These are phyloP conservation scores for Flaveria trinervia DNA, from an alignment of 129 eudicot genomes.

Conservation along the genomic window DNA sequence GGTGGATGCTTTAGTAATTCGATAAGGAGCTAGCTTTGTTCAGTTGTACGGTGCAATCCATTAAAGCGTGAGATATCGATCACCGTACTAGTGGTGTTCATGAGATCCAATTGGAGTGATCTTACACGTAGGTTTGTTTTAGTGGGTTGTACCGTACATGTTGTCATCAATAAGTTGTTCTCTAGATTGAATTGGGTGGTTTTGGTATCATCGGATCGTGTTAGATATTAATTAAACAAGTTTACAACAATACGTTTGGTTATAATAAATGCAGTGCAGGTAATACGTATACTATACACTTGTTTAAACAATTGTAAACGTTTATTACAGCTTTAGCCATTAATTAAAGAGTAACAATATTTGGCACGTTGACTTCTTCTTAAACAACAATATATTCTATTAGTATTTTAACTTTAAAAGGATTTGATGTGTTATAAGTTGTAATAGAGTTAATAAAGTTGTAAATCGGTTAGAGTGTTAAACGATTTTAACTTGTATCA, in stretches of 20 bases:
- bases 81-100: not conserved
- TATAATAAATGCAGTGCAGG: not conserved
- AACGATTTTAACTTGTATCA: no score
- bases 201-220: no score
- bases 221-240: not conserved
- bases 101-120: no score
- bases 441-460: not conserved
- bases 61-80: not conserved
- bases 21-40: not conserved
- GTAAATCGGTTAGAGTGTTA: not conserved
- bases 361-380: no score
- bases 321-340: no score
- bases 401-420: no score
- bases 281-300: no score
- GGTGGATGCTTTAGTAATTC: not conserved
- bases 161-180: not conserved
- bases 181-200: not conserved
- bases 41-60: not conserved
- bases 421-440: no score
- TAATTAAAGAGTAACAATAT: no score
- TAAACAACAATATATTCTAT: no score
- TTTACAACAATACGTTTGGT: not conserved
- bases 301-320: no score
- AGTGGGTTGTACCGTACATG: not conserved
- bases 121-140: not conserved